Evolutionary conservation across 192 early-diverging fungal species (phyloP).

Genomic region (Kickxella alabastrina): DNA sequence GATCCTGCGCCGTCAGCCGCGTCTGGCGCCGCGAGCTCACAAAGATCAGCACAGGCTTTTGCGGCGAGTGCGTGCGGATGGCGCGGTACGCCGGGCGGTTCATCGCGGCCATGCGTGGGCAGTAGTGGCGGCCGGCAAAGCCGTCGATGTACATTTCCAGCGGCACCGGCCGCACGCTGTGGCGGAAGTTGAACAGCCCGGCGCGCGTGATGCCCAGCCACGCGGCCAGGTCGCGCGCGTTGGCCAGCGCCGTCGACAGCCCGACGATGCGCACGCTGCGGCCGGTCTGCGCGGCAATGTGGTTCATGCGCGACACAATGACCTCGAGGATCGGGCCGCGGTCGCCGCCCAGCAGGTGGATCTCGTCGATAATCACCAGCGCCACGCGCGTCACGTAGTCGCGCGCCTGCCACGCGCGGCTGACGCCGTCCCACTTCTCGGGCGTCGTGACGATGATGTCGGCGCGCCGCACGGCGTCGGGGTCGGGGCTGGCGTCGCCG

Average conservation of each 20-base stretch:
- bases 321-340: constrained; percentile 96
- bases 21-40: constrained; percentile 97
- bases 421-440: constrained; percentile 98
- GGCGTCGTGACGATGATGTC: constrained; percentile 99
- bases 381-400: constrained; percentile 85
- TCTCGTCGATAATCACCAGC: constrained; percentile 96
- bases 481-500: constrained; percentile 92
- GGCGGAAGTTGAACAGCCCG: constrained; percentile 95
- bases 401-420: constrained; percentile 86
- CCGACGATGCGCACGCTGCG: constrained; percentile 87
- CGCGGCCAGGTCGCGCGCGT: constrained; percentile 91
- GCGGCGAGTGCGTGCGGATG: constrained; percentile 91
- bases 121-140: constrained; percentile 94
- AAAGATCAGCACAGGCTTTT: constrained; percentile 94
- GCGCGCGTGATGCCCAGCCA: constrained; percentile 89
- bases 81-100: constrained; percentile 95
- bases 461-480: constrained; percentile 75
- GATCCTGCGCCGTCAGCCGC: constrained; percentile 91
- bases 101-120: constrained; percentile 98
- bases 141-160: constrained; percentile 97
- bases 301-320: constrained; percentile 98
- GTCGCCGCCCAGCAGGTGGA: constrained; percentile 94
- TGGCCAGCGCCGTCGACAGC: constrained; percentile 93
- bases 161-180: constrained; percentile 95
- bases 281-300: constrained; percentile 78